Base-by-base conservation (phyloP, 345 rosid species). In the Mangifera indica region DNA sequence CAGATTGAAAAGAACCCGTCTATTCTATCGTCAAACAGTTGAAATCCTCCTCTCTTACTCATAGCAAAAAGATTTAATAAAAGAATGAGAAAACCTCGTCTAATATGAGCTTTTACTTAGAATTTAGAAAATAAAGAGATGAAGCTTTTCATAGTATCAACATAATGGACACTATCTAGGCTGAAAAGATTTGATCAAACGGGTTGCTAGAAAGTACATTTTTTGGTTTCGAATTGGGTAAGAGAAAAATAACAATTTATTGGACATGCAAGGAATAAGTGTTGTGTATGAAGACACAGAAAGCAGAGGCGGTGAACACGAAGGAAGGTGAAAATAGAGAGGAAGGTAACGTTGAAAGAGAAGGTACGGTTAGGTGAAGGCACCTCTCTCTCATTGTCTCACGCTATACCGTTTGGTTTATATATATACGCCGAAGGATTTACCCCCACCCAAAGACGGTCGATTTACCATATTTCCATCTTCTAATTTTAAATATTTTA, bases 1-100 rank as follows among this genome's bases (percentile, higher is more conserved):
- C 40, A 34, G 40, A 85, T 70, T 21, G 95, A 86, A 78, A 84
- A 84, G 52, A 87, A 34, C 40, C 40, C 40, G 7, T 5, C 40
- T 34, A 4, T 34, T 34, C 40, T 5, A 34, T 34, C 40, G 7
- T 34, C 40, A 34, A 3, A 34, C 40, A 34, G 40, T 0, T 34
- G 40, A 34, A 34, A 2, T 32, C 34, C 40, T 34, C 40, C 40
- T 34, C 40, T 4, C 7, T 34, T 3, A 34, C 40, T 6, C 40
- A 34, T 34, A 34, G 40, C 40, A 34, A 34, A 34, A 34, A 34
- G 45, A 34, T 34, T 34, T 34, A 34, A 34, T 34, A 0, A 34
- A 34, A 34, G 5, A 34, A 34, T 0, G 40, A 34, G 5, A 34
- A 34, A 34, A 34, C 40, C 40, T 2, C 5, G 40, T 5, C 40